Percentiles rank a stretch among this genome's conserved stretches.
Evolutionary conservation across 805 yeast species (phyloP).

Genomic region (Saccharomycopsis fibuligera): DNA sequence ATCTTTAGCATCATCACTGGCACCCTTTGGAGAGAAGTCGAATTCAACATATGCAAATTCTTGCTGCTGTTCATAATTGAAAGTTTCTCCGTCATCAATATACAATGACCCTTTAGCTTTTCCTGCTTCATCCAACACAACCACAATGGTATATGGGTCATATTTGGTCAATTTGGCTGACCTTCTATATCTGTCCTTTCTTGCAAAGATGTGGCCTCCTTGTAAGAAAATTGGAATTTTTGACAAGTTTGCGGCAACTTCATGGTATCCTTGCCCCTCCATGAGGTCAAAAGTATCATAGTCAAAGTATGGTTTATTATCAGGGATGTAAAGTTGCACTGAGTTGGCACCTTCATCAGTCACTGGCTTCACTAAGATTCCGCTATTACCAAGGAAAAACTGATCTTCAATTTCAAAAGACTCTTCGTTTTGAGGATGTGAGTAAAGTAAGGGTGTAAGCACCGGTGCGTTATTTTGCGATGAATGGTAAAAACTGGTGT

Average conservation of each 20-base stretch:
- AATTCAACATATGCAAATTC: slow-evolving; percentile 43
- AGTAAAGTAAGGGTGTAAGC: slow-evolving; percentile 60
- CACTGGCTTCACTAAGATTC: slow-evolving; percentile 76
- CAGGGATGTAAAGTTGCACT: slow-evolving; percentile 35
- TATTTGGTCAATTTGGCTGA: slow-evolving; percentile 65
- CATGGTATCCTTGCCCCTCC: slow-evolving; percentile 35
- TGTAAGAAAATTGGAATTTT: slow-evolving; percentile 66
- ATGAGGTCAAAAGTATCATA: slow-evolving; percentile 33
- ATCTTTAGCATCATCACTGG: too few species aligned
- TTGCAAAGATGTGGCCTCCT: slow-evolving; percentile 72
- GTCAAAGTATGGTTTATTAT: slow-evolving; percentile 45
- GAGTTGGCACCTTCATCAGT: slow-evolving; percentile 43
- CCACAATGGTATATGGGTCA: slow-evolving; percentile 75
- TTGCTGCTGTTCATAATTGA: slow-evolving; percentile 42
- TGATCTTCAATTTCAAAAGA: slow-evolving; percentile 69
- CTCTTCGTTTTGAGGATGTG: slow-evolving; percentile 39
- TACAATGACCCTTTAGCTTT: slow-evolving; percentile 57
- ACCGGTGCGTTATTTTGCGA: slow-evolving; percentile 62
- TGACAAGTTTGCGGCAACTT: slow-evolving; percentile 40
- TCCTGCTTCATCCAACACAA: slow-evolving; percentile 48
- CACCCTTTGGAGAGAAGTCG: too few species aligned
- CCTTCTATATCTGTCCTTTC: slow-evolving; percentile 71
- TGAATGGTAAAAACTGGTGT: slow-evolving; percentile 69
- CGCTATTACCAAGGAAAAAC: slow-evolving; percentile 68
- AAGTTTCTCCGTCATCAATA: slow-evolving; percentile 81